A percentile compares a stretch with the other conserved stretches of the same genome.
Evolutionary conservation across 345 rosid species (phyloP).

Genomic region (Noccaea caerulescens): DNA sequence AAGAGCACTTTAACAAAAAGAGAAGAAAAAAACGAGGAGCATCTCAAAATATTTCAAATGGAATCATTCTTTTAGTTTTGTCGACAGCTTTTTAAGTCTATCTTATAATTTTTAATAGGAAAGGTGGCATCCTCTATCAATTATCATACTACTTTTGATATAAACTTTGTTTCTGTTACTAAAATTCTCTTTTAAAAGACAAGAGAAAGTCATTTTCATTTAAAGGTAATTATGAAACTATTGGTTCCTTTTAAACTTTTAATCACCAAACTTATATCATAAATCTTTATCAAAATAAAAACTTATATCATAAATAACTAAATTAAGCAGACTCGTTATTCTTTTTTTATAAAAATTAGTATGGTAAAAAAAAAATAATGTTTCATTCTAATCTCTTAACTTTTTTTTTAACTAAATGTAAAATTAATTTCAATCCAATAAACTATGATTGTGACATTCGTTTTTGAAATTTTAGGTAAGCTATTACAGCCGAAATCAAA

Average conservation of each 20-base stretch:
- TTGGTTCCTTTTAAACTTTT: not conserved
- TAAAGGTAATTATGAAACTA: slow-evolving; percentile 12
- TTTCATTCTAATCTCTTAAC: too few species aligned
- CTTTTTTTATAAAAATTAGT: not conserved
- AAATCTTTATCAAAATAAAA: too few species aligned
- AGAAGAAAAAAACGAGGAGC: slow-evolving; percentile 27
- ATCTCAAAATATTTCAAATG: slow-evolving; percentile 28
- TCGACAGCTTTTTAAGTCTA: slow-evolving; percentile 35
- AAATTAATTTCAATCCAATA: too few species aligned
- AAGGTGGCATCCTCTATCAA: slow-evolving; percentile 17
- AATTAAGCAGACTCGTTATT: not conserved
- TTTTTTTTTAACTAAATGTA: too few species aligned
- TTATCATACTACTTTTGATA: slow-evolving; percentile 23
- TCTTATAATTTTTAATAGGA: slow-evolving; percentile 18
- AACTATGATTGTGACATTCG: too few species aligned
- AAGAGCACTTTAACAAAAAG: slow-evolving; percentile 13
- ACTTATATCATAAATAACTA: not conserved
- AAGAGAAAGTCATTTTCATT: slow-evolving; percentile 28
- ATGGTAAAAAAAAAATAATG: not conserved
- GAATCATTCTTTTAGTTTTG: slow-evolving; percentile 33
- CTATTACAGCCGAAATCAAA: too few species aligned
- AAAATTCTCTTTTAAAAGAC: not conserved
- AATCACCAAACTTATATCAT: too few species aligned
- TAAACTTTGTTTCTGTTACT: slow-evolving; percentile 3
- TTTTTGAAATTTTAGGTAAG: too few species aligned